Conservation (phyloP, 2,329 filamentous ascomycete species). For the Blastomyces percursus region DNA sequence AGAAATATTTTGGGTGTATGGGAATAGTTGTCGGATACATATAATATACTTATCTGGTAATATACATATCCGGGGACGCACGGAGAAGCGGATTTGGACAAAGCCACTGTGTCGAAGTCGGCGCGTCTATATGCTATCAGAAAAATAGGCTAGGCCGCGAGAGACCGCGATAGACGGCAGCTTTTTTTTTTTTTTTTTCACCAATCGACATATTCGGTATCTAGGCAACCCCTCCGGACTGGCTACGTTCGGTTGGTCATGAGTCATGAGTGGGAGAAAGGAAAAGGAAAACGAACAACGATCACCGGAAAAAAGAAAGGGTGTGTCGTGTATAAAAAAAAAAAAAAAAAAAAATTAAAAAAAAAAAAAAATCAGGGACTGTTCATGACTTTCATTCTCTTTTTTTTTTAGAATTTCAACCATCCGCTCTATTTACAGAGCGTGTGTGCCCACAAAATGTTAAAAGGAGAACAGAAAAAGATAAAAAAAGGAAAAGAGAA, state of each 20-base stretch:
- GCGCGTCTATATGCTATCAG: background rate
- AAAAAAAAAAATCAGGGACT: conserved; percentile 1
- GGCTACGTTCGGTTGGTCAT: background rate
- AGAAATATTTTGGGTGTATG: too few relatives aligned
- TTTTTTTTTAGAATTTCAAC: conserved; percentile 8
- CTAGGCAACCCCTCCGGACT: background rate
- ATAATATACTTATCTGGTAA: too few relatives aligned
- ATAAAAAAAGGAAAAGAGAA: background rate
- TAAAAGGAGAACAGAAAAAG: conserved; percentile 7
- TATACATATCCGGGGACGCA: too few relatives aligned
- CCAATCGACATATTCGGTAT: background rate
- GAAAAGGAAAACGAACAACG: background rate
- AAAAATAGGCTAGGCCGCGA: too few relatives aligned
- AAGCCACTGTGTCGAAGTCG: too few relatives aligned
- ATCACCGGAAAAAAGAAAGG: background rate
- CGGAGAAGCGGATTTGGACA: too few relatives aligned
- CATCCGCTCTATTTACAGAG: conserved; percentile 13
- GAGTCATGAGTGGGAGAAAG: background rate
- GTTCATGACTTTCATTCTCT: conserved; percentile 14
- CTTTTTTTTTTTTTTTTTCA: too few relatives aligned
- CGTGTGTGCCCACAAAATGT: conserved; percentile 11
- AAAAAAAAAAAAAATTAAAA: background rate
- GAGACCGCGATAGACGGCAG: too few relatives aligned
- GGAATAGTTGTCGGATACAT: too few relatives aligned
- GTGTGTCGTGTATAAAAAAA: too few relatives aligned